Base-by-base conservation (phyloP, 805 yeast genomes). In the Dipodascus albidus region DNA sequence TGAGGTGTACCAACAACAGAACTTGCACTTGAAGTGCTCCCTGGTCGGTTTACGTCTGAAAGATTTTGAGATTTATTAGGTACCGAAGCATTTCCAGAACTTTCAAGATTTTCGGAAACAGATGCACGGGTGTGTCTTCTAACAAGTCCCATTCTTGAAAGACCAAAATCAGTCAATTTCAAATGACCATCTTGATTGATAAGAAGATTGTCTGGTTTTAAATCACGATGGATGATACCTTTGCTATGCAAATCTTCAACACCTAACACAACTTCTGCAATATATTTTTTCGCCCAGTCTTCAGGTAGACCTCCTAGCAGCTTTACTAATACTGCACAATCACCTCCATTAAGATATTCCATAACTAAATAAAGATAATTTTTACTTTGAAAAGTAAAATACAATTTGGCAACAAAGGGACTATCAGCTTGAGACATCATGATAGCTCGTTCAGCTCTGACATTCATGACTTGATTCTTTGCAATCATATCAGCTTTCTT, bases 311-410 rank as follows among this genome's bases (percentile, higher is more conserved):
- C 81, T 0, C 96, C 96, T 66, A 91, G 75, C 68, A 82, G 79
- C 62, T 87, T 86, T 23, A 93, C 70, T 52, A 95, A 71, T 0
- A 96, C 83, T 0, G 97, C 93, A 62, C 91, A 79, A 66, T 93
- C 99, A 33, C 99, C 99, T 47, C 99, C 99, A 59, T 85, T 87
- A 42, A 93, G 71, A 63, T 88, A 93, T 66, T 93, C 99, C 98
- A 95, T 91, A 1, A 93, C 99, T 59, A 93, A 73, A 63, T 87
- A 93, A 17, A 93, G 71, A 64, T 84, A 89, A 56, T 88, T 95
- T 50, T 80, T 79, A 56, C 87, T 87, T 69, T 93, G 99, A 67
- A 93, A 93, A 33, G 95, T 84, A 51, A 85, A 86, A 62, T 82
- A 86, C 27, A 93, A 72, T 63, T 84, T 89, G 0, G 96, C 98